Conservation (phyloP, 805 yeast genomes). For the Yueomyces sp. region DNA sequence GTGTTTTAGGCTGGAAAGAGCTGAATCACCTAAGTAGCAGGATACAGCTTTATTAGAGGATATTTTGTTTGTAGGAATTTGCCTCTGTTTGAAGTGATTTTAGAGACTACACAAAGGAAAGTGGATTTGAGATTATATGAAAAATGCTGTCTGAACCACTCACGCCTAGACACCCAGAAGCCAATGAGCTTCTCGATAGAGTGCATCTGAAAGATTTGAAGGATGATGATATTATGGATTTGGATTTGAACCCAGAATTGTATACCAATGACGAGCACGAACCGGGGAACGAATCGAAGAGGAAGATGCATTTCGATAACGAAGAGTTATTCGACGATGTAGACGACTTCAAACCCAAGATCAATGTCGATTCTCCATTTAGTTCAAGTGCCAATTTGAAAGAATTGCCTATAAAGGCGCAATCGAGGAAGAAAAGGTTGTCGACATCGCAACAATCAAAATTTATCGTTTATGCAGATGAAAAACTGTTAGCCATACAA, state of each 20-base stretch:
- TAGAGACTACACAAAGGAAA: too few relatives aligned
- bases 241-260: slow-evolving; percentile 14
- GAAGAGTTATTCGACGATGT: slow-evolving; percentile 13
- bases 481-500: slow-evolving; percentile 37
- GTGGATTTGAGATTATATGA: too few relatives aligned
- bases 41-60: too few relatives aligned
- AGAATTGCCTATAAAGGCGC: neutral
- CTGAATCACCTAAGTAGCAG: too few relatives aligned
- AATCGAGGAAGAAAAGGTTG: slow-evolving; percentile 7
- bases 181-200: slow-evolving; percentile 15
- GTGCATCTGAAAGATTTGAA: slow-evolving; percentile 15
- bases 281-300: neutral
- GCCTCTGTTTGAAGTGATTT: too few relatives aligned
- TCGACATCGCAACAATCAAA: slow-evolving; percentile 41
- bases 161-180: slow-evolving; percentile 20
- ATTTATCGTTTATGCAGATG: slow-evolving; percentile 42
- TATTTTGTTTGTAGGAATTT: too few relatives aligned
- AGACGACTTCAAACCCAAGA: slow-evolving; percentile 20
- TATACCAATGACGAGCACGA: slow-evolving; percentile 3
- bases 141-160: slow-evolving; percentile 13
- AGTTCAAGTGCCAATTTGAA: slow-evolving; percentile 7
- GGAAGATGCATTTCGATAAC: slow-evolving; percentile 1
- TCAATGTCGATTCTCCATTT: slow-evolving; percentile 20
- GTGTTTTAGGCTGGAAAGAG: too few relatives aligned
- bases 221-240: slow-evolving; percentile 16